Base-by-base conservation (phyloP, 1,284 basidiomycete species). In the Rhodotorula sp. region DNA sequence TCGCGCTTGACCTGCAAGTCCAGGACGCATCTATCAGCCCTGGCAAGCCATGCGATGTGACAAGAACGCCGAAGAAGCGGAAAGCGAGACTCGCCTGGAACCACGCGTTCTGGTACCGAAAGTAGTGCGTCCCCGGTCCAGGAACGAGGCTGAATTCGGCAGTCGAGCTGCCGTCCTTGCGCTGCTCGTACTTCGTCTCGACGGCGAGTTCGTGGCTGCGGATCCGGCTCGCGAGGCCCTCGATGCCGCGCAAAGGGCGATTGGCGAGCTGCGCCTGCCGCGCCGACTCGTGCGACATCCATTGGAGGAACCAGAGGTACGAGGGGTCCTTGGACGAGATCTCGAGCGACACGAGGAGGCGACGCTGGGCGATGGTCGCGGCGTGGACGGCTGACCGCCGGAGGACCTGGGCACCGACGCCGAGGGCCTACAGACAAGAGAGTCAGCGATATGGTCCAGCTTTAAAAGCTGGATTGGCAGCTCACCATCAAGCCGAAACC, bases 281-380 rank as follows among this genome's bases (percentile, higher is more conserved):
- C 49, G 80, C 80, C 0, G 80, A 79, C 50, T 83, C 82, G 2
- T 80, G 87, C 4, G 93, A 89, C 91, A 99, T 93, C 97, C 97
- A 99, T 72, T 91, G 86, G 45, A 99, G 88, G 81, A 99, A 96
- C 95, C 97, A 99, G 50, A 93, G 90, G 81, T 99, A 98, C 4
- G 95, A 87, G 44, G 88, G 89, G 81, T 99, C 97, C 80, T 95
- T 93, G 78, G 95, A 97, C 63, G 92, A 93, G 77, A 99, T 94
- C 83, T 99, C 97, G 60, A 99, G 87, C 9, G 93, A 91, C 56
- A 99, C 94, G 62, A 99, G 88, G 84, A 99, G 86, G 46, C 96
- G 88, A 41, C 97, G 86, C 69, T 92, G 93, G 55, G 95, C 88
- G 48, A 90, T 86, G 7, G 87, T 88, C 9, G 90, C 87, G 25